Base-by-base conservation (phyloP, 2,329 filamentous ascomycete species). In the Aspergillus thermomutatus region DNA sequence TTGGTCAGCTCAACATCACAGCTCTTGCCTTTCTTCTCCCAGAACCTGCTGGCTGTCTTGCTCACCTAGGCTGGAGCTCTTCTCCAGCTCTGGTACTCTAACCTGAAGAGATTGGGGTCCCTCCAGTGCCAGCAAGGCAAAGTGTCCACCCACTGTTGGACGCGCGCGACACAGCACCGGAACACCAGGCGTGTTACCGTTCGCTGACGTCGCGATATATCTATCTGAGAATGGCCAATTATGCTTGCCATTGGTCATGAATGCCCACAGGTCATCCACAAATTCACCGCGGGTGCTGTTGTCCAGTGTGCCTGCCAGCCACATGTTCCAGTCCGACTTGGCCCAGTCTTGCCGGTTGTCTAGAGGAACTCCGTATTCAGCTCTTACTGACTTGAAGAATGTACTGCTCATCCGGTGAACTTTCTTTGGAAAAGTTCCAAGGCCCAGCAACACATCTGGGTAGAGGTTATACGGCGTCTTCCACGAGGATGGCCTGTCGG, bases 291-390 rank as follows among this genome's bases (percentile, higher is more conserved):
- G 67, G 6, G 69, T 68, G 49, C 59, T 63, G 31, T 54, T 49
- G 40, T 70, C 65, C 37, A 73, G 66, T 2, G 69, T 72, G 21
- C 63, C 72, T 17, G 74, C 75, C n/a, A 71, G 60, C 72, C 75
- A 78, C 64, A 77, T 74, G 56, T 76, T 76, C 78, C 75, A 77
- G 58, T 79, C 76, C 2, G 72, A 74, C 59, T 79, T 79, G 37
- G 68, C 72, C 72, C 74, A 79, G 27, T 74, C 65, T 26, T 75
- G 73, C 26, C 69, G 61, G 50, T 70, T 67, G 45, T 78, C 75
- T 4, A 79, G 68, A 5, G 75, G 62, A 0, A 79, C 72, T 9
- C 76, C 76, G 28, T 69, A 74, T 34, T 71, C 60, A 4, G 64
- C 65, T 6, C 72, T 68, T 11, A 76, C 68, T 2, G 66, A 66